A percentile compares a stretch with the other conserved stretches of the same genome.
phyloP scores from a whole-genome alignment of 345 rosid species.

The Eucalyptus leucophloia region DNA sequence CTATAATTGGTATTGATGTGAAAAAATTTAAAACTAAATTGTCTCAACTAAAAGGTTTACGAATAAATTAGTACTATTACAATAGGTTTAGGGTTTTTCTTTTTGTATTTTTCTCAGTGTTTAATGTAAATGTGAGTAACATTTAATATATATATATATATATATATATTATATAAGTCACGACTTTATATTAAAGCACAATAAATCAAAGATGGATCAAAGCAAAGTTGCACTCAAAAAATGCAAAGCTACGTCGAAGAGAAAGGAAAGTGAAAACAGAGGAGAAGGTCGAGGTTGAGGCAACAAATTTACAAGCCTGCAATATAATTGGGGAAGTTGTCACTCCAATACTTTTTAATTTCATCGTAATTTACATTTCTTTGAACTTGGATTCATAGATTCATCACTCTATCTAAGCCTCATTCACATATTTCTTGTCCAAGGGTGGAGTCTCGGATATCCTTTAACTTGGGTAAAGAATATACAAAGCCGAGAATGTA shows the following conservation, averaged over 20 bases:
- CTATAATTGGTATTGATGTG: too few relatives aligned
- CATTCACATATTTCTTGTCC: not conserved
- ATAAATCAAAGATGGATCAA: too few relatives aligned
- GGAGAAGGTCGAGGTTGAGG: not conserved
- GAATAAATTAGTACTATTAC: too few relatives aligned
- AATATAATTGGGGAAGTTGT: not conserved
- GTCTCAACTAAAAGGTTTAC: not conserved
- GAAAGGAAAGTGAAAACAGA: not conserved
- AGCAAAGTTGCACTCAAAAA: not conserved
- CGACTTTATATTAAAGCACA: too few relatives aligned
- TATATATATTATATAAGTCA: too few relatives aligned
- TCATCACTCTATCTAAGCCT: not conserved
- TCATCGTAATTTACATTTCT: not conserved
- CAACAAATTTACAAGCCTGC: not conserved
- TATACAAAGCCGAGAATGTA: not conserved
- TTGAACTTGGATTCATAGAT: not conserved
- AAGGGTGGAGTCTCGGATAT: not conserved
- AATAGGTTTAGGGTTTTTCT: too few relatives aligned
- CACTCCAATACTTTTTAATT: not conserved
- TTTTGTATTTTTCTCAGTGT: too few relatives aligned
- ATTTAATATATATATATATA: too few relatives aligned
- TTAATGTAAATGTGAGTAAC: too few relatives aligned
- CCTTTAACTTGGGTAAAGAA: not conserved
- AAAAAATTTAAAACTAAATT: rapidly evolving
- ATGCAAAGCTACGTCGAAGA: not conserved